Evolutionary conservation across 2,329 filamentous ascomycete species (phyloP), one percentile per base, ranked within the genome.

Genomic region (Dactylonectria macrodidyma): DNA sequence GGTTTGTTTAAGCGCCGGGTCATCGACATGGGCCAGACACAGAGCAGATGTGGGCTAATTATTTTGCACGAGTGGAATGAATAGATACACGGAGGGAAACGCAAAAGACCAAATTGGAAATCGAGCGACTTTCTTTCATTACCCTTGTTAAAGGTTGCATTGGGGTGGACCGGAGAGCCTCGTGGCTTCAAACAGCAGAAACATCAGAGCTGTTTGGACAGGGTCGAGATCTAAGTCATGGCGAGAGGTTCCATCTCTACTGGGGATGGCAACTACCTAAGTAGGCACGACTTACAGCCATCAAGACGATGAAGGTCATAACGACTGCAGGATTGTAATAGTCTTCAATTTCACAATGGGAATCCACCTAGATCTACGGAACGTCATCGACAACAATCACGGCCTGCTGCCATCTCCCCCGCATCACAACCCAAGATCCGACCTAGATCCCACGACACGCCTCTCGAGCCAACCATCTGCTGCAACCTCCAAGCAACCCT

Each of bases 381-480:
- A 61, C 48, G 56, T 44, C 61, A 59, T 64, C 10, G 10, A 19
- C 24, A 46, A 41, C 41, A 44, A 8, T 44, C 14, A 44, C 41
- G 14, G 8, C 14, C 41, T 44, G 8, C 41, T 54, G 47, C 48
- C 50, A 61, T 30, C 16, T 38, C 26, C 26, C 26, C 16, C 54
- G 55, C 65, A 51, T 46, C 59, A 33, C 47, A 50, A 16, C 8
- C 34, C 24, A 51, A 51, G 33, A 38, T 44, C 51, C 51, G 22
- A 30, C 11, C 55, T 48, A 62, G 59, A 67, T 63, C 58, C 47
- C 36, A 36, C 56, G 55, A 66, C 64, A 59, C 54, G 46, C 52
- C 44, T 26, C 58, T 58, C 46, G 47, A 66, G 54, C 63, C 65
- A 67, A 67, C 65, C 65, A 50, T 33, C n/a, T 8, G 22, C 38